Evolutionary conservation across 768 basidiomycete genomes (phyloP).

Genomic region (Amanita thiersii): DNA sequence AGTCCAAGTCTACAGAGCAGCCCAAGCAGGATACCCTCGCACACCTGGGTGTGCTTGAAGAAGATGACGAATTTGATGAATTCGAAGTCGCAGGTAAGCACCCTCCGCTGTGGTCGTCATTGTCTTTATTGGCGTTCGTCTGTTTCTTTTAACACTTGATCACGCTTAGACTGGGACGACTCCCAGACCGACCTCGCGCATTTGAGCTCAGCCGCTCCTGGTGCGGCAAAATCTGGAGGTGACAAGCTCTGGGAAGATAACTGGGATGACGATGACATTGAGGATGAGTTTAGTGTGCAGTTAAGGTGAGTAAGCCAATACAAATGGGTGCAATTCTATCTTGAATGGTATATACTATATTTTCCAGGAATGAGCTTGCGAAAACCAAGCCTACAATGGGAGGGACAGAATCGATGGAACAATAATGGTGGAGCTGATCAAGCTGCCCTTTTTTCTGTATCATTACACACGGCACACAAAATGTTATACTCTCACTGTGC

Average conservation of each 20-base stretch:
- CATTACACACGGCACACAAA: not conserved
- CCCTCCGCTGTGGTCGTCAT: not conserved
- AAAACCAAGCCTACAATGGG: conserved; percentile 40
- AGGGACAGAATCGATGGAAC: conserved; percentile 46
- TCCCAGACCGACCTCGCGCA: conserved; percentile 77
- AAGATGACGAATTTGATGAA: conserved; percentile 97
- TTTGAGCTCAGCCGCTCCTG: conserved; percentile 64
- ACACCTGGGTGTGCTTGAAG: conserved; percentile 85
- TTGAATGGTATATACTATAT: conserved; percentile 1
- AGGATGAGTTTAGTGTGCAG: conserved; percentile 94
- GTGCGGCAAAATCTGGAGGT: conserved; percentile 70
- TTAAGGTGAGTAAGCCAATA: conserved; percentile 59
- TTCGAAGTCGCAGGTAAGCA: conserved; percentile 72
- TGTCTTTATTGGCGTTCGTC: not conserved
- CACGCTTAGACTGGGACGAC: conserved; percentile 72
- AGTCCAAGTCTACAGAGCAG: conserved; percentile 27
- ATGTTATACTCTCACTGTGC: no score
- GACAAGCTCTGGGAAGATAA: conserved; percentile 99
- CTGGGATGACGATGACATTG: conserved; percentile 99
- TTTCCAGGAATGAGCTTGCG: conserved; percentile 49
- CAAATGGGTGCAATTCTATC: not conserved
- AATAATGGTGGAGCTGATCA: conserved; percentile 21
- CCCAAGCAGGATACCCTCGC: conserved; percentile 40
- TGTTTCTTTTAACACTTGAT: not conserved
- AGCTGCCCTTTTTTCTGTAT: not conserved